Evolutionary conservation across 331 rosid species (phyloP).

Genomic region (Malus hybrid): DNA sequence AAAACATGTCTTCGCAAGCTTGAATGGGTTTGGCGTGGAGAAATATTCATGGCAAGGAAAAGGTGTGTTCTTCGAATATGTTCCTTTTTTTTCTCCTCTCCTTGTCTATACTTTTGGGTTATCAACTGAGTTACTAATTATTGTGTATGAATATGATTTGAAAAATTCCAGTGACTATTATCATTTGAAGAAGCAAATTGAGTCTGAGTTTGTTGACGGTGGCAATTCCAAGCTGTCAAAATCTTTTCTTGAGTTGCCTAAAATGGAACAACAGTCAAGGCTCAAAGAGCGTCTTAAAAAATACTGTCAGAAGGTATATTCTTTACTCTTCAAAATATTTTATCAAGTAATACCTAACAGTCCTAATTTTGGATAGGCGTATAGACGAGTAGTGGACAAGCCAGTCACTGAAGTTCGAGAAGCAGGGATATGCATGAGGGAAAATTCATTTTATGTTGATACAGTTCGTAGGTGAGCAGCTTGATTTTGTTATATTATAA

Average conservation of each 20-base stretch:
- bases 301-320: conserved; percentile 89
- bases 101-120: conserved; percentile 1
- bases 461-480: conserved; percentile 88
- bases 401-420: conserved; percentile 89
- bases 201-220: conserved; percentile 76
- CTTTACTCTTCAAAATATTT: not conserved
- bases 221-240: conserved; percentile 43
- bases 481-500: not conserved
- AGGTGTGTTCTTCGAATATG: conserved; percentile 34
- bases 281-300: conserved; percentile 88
- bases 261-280: conserved; percentile 72
- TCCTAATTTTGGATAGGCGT: conserved; percentile 54
- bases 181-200: conserved; percentile 89
- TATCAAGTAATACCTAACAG: conserved; percentile 14
- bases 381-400: conserved; percentile 86
- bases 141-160: conserved; percentile 18
- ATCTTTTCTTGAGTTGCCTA: conserved; percentile 88
- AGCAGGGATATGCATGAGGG: conserved; percentile 99
- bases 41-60: conserved; percentile 73
- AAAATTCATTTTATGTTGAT: conserved; percentile 95
- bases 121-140: conserved; percentile 13
- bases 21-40: conserved; percentile 99
- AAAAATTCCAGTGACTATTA: conserved; percentile 73
- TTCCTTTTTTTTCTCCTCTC: not conserved
- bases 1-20: conserved; percentile 93